Conservation (phyloP, 805 yeast species). For the Torulaspora indica region DNA sequence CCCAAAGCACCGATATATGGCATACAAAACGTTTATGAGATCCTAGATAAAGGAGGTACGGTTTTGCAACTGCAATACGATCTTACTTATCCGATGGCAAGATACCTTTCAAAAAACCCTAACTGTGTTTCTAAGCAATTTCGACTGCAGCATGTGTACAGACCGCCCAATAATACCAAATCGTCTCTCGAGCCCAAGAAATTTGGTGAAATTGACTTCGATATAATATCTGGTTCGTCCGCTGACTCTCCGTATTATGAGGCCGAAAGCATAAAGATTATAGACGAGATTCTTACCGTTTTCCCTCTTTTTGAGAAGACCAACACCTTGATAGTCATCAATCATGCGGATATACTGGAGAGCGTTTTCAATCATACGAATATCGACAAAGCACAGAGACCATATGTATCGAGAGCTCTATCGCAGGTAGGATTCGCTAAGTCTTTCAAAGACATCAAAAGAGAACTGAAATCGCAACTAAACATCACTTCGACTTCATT, state of each 20-base stretch:
- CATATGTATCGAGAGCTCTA: slow-evolving; percentile 63
- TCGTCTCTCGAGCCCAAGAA: slow-evolving; percentile 68
- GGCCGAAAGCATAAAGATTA: slow-evolving; percentile 81
- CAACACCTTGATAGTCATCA: slow-evolving; percentile 57
- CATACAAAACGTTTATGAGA: slow-evolving; percentile 65
- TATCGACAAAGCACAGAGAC: slow-evolving; percentile 66
- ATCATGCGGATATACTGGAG: slow-evolving; percentile 77
- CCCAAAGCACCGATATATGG: slow-evolving; percentile 76
- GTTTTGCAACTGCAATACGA: slow-evolving; percentile 88
- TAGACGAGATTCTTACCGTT: slow-evolving; percentile 62
- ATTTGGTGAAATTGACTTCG: slow-evolving; percentile 83
- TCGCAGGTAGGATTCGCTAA: slow-evolving; percentile 72
- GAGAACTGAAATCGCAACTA: slow-evolving; percentile 56
- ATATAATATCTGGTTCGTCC: slow-evolving; percentile 52
- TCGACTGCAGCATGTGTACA: slow-evolving; percentile 74
- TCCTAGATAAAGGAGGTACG: slow-evolving; percentile 80
- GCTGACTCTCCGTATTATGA: slow-evolving; percentile 56
- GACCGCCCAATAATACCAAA: slow-evolving; percentile 51
- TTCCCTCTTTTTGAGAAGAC: slow-evolving; percentile 64
- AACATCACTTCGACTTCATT: slow-evolving; percentile 76
- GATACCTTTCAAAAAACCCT: slow-evolving; percentile 65
- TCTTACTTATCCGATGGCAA: slow-evolving; percentile 82
- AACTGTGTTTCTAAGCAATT: slow-evolving; percentile 49
- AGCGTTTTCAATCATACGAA: slow-evolving; percentile 77
- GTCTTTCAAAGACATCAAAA: slow-evolving; percentile 54